These are phyloP conservation scores for Phaeotremella skinneri DNA, from an alignment of 768 basidiomycete genomes.

Conservation along the genomic window DNA sequence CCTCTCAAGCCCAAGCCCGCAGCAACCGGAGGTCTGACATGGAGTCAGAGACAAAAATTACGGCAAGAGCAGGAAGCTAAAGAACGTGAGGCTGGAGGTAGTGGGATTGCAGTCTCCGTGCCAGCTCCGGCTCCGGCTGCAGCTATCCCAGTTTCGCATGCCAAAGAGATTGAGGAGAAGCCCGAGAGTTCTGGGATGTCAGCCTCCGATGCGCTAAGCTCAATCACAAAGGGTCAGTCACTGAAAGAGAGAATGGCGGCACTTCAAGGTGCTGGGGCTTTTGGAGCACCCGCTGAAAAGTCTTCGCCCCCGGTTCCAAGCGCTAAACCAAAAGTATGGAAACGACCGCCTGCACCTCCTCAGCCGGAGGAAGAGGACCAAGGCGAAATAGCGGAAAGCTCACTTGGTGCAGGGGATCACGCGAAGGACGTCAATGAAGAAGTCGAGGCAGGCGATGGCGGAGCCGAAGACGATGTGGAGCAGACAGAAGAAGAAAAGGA, in stretches of 20 bases:
- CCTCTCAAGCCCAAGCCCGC: slow-evolving; percentile 49
- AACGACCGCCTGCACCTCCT: slow-evolving; percentile 59
- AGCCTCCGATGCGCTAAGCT: slow-evolving; percentile 81
- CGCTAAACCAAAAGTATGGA: slow-evolving; percentile 78
- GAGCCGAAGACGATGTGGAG: slow-evolving; percentile 53
- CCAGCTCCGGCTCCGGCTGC: slow-evolving; percentile 16
- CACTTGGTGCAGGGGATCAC: neutral
- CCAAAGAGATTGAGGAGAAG: slow-evolving; percentile 12
- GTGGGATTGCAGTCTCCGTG: slow-evolving; percentile 17
- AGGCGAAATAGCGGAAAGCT: slow-evolving; percentile 24
- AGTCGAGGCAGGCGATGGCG: slow-evolving; percentile 36
- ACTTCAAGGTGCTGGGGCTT: slow-evolving; percentile 76
- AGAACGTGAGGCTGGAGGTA: slow-evolving; percentile 30
- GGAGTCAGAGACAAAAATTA: slow-evolving; percentile 50
- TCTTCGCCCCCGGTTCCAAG: slow-evolving; percentile 61
- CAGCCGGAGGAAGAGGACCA: slow-evolving; percentile 35
- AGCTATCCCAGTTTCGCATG: slow-evolving; percentile 13
- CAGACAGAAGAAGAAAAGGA: slow-evolving; percentile 46
- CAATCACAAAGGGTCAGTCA: slow-evolving; percentile 71
- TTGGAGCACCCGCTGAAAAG: slow-evolving; percentile 59
- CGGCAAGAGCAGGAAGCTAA: slow-evolving; percentile 46
- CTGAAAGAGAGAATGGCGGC: slow-evolving; percentile 95
- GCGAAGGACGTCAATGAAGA: slow-evolving; percentile 15
- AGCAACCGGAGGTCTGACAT: slow-evolving; percentile 38
- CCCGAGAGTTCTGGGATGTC: slow-evolving; percentile 42